Evolutionary conservation across 176 grass and related monocot species (phyloP), one percentile per base, ranked within the genome.

Genomic region (bread wheat (Triticum aestivum)): DNA sequence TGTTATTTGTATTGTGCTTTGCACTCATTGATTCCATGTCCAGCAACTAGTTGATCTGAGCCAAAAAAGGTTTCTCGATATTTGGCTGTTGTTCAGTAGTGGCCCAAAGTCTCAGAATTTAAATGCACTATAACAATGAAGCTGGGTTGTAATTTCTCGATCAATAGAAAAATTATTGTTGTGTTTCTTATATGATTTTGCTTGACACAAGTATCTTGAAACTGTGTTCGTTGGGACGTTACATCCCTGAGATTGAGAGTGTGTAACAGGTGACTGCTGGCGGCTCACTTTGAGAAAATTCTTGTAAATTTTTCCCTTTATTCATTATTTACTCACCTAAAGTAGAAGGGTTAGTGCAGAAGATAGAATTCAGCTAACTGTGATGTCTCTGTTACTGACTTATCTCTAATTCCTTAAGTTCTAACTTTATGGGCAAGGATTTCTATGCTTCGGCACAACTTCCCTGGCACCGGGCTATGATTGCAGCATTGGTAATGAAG

Each of bases 1-100:
- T 59, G 12, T 80, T 42, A 20, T 75, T 89, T 75, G 17, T 89
- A 59, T 78, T 86, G 73, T 79, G 17, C 56, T 71, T 65, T 54
- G n/a, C 24, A 41, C 65, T 86, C 26, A 70, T 18, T 67, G 34
- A 85, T 58, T 12, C 18, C 21, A 54, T 89, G 61, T 74, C 59
- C 11, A 82, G 4, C 86, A 68, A 37, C 61, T 27, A 75, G 69
- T 62, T 78, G 3, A 71, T 84, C 15, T 18, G 4, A 83, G 23
- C 5, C 20, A 73, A 61, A 44, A 12, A n/a, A 54, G 1, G 1
- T 34, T 78, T 58, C 34, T 49, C 29, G 64, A 65, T 82, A 11
- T 18, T 34, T 78, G 45, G 54, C 34, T 75, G 12, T 79, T 86
- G 32, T 85, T 76, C 61, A 74, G 12, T 65, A 85, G 21, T 75